These are phyloP conservation scores for Orbilia javanica DNA, from an alignment of 2,329 filamentous ascomycete genomes.

Conservation along the genomic window DNA sequence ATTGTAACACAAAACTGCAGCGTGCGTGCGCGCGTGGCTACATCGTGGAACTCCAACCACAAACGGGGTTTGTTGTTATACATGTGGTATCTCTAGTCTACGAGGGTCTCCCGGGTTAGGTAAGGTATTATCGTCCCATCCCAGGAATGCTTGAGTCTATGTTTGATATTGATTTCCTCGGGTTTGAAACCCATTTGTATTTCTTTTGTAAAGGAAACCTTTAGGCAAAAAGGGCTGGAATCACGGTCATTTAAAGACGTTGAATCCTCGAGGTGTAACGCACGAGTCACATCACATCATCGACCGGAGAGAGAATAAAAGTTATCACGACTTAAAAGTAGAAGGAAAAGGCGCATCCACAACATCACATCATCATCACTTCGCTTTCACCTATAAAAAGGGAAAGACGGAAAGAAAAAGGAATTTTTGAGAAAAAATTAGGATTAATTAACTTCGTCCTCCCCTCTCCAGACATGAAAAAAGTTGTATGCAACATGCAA, in stretches of 20 bases:
- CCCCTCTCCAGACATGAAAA: not conserved
- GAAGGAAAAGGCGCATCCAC: not conserved
- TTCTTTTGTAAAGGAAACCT: not conserved
- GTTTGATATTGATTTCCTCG: not conserved
- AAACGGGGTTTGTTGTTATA: not conserved
- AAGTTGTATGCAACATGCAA: constrained; percentile 11
- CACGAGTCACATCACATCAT: not conserved
- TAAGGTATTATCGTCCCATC: not conserved
- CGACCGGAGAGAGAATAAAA: not conserved
- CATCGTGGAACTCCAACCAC: not conserved
- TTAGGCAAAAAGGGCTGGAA: not conserved
- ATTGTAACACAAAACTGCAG: not conserved
- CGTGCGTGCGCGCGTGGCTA: not conserved
- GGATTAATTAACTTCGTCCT: constrained; percentile 10
- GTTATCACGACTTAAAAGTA: not conserved
- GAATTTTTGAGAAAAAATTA: not conserved
- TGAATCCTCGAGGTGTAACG: no score
- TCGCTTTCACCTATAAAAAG: not conserved
- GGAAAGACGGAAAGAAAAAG: not conserved
- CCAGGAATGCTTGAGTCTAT: not conserved
- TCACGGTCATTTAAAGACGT: not conserved
- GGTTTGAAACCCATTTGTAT: not conserved
- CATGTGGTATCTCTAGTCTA: not conserved
- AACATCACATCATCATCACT: not conserved
- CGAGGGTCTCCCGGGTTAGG: not conserved